Base-by-base conservation (phyloP, 1,284 basidiomycete species). In the Naganishia sp. region DNA sequence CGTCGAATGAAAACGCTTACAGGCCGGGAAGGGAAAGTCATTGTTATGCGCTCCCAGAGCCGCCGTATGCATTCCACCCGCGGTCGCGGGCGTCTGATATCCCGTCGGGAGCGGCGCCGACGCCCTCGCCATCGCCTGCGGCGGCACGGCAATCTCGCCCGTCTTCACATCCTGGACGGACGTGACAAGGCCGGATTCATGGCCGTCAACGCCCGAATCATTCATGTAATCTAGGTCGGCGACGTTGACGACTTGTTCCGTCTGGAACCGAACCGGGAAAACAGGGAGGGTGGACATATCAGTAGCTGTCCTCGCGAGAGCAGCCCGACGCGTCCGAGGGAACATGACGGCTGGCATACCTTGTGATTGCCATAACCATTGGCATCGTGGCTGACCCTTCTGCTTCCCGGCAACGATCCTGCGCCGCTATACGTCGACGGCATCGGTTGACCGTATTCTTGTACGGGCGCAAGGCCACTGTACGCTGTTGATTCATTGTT, bases 21-120 rank as follows among this genome's bases (percentile, higher is more conserved):
- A 66, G 7, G 68, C 61, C 36, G 68, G 68, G 36, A 69, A 69
- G 13, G 68, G 68, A 49, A 71, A 69, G 36, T 64, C 68, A 18
- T 36, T 43, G 23, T 25, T 43, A 31, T 53, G 44, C 9, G 42
- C 39, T 25, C 42, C 59, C 7, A 59, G 7, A 16, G 23, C 28
- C 25, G 25, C 64, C 45, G 45, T 66, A 33, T 53, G 55, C 55
- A 59, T 66, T 25, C 55, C 55, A 3, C 56, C 56, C 18, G 64
- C 64, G 1, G 64, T 59, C 18, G 49, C 52, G 28, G 66, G 56
- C 7, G 66, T 57, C n/a, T 42, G 60, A 45, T 48, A 49, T 13
- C 23, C 45, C 43, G 33, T 52, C 10, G 42, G 6, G 18, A 48
- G 16, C 6, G 52, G n/a, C 23, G 42, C 25, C 7, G 45, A 50